Evolutionary conservation across 73 alveolate species (phyloP).

Genomic region (Tetrahymena malaccensis): DNA sequence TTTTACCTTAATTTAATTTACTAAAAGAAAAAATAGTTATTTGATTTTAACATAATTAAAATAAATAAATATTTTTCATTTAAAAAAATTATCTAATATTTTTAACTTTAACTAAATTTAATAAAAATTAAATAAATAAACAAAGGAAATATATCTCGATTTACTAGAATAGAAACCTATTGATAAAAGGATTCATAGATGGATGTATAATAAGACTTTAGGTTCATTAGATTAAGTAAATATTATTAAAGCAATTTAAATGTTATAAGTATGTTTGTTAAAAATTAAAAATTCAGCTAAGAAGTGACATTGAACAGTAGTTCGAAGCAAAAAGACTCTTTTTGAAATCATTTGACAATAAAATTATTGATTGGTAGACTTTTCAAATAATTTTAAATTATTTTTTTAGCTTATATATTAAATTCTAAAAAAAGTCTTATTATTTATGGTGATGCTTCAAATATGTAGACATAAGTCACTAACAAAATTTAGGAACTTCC

Average conservation of each 20-base stretch:
- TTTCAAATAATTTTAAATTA: background rate
- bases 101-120: no score
- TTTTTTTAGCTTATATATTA: background rate
- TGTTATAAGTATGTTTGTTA: no score
- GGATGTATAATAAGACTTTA: background rate
- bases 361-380: background rate
- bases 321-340: background rate
- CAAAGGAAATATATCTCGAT: background rate
- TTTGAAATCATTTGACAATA: background rate
- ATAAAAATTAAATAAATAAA: background rate
- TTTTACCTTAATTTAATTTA: background rate
- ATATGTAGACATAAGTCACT: background rate
- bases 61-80: background rate
- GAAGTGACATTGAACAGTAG: background rate
- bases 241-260: background rate
- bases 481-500: background rate
- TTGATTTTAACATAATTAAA: background rate
- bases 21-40: background rate
- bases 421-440: background rate
- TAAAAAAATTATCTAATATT: no score
- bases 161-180: background rate
- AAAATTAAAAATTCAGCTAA: background rate
- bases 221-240: background rate
- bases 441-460: background rate
- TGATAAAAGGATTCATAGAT: background rate